Conservation (phyloP, 2,329 filamentous ascomycete genomes). For the Sporothrix sp. region DNA sequence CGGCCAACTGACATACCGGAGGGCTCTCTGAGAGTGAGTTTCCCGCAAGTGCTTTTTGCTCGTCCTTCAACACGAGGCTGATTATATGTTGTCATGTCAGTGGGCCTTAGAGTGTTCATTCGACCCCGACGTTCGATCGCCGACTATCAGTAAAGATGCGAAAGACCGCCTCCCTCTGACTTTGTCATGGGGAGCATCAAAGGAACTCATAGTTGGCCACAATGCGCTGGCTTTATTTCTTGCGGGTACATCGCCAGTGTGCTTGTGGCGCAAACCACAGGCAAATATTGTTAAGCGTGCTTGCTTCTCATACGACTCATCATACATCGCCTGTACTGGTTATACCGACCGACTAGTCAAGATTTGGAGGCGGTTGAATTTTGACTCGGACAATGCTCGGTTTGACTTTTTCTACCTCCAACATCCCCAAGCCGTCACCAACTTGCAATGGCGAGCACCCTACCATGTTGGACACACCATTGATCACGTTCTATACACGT, state of each 20-base stretch:
- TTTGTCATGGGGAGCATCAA: slow-evolving; percentile 78
- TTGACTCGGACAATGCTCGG: slow-evolving; percentile 69
- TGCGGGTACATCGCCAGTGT: slow-evolving; percentile 38
- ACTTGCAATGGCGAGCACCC: slow-evolving; percentile 75
- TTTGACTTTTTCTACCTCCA: slow-evolving; percentile 87
- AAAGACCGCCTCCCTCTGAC: slow-evolving; percentile 26
- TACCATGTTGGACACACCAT: slow-evolving; percentile 66
- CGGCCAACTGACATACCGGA: slow-evolving; percentile 62
- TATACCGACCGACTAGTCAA: slow-evolving; percentile 76
- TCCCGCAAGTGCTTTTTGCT: not conserved
- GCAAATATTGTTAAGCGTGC: slow-evolving; percentile 67
- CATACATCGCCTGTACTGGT: slow-evolving; percentile 74
- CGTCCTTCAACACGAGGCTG: not conserved
- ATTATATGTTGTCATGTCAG: slow-evolving; percentile 27
- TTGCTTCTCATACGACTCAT: slow-evolving; percentile 74
- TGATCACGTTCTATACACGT: slow-evolving; percentile 83
- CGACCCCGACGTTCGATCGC: slow-evolving; percentile 6
- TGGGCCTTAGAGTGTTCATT: slow-evolving; percentile 52
- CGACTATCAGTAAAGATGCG: slow-evolving; percentile 31
- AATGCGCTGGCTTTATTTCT: slow-evolving; percentile 59
- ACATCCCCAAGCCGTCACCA: slow-evolving; percentile 74
- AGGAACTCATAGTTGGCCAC: slow-evolving; percentile 76
- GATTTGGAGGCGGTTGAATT: slow-evolving; percentile 81
- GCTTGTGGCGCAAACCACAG: slow-evolving; percentile 65
- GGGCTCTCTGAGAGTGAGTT: slow-evolving; percentile 60